Evolutionary conservation across 805 yeast genomes (phyloP), one percentile per base, ranked within the genome.

Genomic region (Huiozyma naganishii): DNA sequence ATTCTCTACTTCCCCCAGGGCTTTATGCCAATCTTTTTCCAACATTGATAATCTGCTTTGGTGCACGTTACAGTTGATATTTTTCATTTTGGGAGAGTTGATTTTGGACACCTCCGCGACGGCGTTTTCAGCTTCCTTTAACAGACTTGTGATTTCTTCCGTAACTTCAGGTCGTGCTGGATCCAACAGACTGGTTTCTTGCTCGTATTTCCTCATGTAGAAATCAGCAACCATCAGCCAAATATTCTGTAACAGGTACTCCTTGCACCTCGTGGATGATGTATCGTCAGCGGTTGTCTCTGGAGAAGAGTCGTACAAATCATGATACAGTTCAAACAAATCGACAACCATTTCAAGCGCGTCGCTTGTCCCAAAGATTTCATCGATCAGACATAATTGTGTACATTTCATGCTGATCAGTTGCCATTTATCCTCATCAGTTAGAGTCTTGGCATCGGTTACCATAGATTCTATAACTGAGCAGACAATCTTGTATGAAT

Each of bases 171-270:
- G 13, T 11, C 17, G 11, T 5, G 23, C 37, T 6, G 10, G 29
- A 17, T 4, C 23, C 13, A 28, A 11, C 2, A 32, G 17, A 6
- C 11, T n/a, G 7, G 29, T 35, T 30, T 41, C 43, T 36, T 42
- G 39, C 29, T 74, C 79, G 8, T 45, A 44, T 0, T 45, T 13
- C 46, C 74, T 73, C 52, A 74, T 65, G 56, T 85, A 87, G 28
- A 86, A 64, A 33, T 72, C 71, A 0, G 87, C 72, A 0, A 85
- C 71, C 75, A 87, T 76, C 41, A 88, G 58, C 95, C 96, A 88
- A 27, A 85, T 55, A 32, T 70, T 69, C 52, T 80, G 86, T 39
- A 79, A 56, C 7, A 77, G 53, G 39, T 66, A 62, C 37, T 70
- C 76, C 36, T 42, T 45, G 32, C 39, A 32, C 11, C 10, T 7